Evolutionary conservation across 1,284 basidiomycete genomes (phyloP).

Genomic region (Malassezia furfur): DNA sequence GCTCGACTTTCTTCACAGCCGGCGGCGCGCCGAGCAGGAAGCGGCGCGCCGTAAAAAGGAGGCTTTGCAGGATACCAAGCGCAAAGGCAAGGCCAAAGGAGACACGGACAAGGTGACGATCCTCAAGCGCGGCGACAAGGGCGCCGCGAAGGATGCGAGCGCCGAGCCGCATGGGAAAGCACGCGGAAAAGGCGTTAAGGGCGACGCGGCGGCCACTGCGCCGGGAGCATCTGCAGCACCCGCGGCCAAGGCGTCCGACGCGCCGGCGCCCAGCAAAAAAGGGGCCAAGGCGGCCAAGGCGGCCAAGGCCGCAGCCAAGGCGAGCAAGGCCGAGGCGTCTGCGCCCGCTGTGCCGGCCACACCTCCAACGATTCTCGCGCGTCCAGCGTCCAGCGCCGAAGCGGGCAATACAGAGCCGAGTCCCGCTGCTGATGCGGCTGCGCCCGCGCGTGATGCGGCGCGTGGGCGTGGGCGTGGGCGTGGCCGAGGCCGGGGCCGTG

Average conservation of each 20-base stretch:
- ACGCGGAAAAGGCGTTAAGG: background rate
- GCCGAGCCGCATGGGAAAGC: background rate
- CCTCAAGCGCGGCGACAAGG: background rate
- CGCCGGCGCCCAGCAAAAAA: too few species aligned
- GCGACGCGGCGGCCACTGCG: too few species aligned
- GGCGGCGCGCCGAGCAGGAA: background rate
- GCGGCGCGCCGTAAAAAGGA: background rate
- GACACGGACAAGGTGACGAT: constrained; percentile 1
- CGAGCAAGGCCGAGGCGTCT: too few species aligned
- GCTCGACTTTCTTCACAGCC: constrained; percentile 1
- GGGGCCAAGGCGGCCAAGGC: too few species aligned
- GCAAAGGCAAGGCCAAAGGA: background rate
- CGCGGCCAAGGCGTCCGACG: too few species aligned
- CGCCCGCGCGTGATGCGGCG: background rate
- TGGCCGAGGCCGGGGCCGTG: background rate
- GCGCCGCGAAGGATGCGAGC: background rate
- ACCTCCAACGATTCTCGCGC: too few species aligned
- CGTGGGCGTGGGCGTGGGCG: background rate
- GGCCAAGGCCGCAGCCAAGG: too few species aligned
- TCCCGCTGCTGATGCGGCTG: background rate
- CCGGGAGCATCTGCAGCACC: too few species aligned
- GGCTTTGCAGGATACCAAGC: background rate
- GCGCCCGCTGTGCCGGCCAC: too few species aligned
- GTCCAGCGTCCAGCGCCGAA: too few species aligned
- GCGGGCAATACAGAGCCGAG: too few species aligned